Conservation (phyloP, 805 yeast genomes). For the Suhomyces prunicola region DNA sequence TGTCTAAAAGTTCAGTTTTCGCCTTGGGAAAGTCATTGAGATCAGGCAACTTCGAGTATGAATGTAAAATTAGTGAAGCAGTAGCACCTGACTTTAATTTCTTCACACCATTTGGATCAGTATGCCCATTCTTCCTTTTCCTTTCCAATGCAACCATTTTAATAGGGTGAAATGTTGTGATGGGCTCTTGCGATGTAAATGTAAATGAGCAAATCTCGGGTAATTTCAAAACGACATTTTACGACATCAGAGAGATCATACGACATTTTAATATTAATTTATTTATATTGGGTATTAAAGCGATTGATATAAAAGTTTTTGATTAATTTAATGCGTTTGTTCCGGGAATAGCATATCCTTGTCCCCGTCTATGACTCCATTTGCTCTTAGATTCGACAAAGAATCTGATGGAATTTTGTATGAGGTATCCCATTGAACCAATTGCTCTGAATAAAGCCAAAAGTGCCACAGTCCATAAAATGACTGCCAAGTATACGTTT, state of each 20-base stretch:
- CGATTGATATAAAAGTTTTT: background rate
- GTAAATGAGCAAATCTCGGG: background rate
- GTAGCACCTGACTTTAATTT: conserved; percentile 26
- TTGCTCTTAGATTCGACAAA: conserved; percentile 39
- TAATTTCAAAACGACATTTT: background rate
- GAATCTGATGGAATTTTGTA: conserved; percentile 36
- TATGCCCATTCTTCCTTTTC: conserved; percentile 27
- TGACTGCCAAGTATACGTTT: conserved; percentile 77
- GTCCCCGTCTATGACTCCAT: conserved; percentile 36
- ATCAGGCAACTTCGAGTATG: conserved; percentile 46
- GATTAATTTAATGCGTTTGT: conserved; percentile 30
- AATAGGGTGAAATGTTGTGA: background rate
- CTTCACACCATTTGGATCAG: conserved; percentile 18
- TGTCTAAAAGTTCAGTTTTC: conserved; percentile 55
- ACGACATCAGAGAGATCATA: background rate
- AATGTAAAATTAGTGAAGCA: conserved; percentile 45
- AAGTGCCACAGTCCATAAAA: conserved; percentile 89
- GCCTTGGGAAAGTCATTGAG: conserved; percentile 39
- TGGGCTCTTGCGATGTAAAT: background rate
- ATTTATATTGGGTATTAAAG: background rate
- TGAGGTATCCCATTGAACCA: conserved; percentile 74
- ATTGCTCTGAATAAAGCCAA: conserved; percentile 77
- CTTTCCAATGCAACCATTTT: conserved; percentile 45
- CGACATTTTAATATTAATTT: background rate
- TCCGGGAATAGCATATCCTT: conserved; percentile 35